Evolutionary conservation across 768 basidiomycete genomes (phyloP).

Genomic region (Termitomyces sp.): DNA sequence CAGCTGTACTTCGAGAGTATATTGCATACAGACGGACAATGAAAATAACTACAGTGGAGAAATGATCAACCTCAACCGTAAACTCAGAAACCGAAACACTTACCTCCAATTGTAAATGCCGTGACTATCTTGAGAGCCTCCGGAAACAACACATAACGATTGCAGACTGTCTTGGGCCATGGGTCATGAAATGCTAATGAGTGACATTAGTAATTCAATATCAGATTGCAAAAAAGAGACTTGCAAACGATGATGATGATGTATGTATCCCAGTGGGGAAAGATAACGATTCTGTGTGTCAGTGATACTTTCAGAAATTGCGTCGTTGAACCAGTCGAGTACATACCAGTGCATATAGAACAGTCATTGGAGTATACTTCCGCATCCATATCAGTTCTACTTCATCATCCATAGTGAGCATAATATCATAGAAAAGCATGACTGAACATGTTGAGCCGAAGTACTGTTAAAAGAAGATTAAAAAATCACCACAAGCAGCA

Average conservation of each 20-base stretch:
- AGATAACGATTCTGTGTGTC: conserved; percentile 28
- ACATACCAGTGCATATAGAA: conserved; percentile 24
- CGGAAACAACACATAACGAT: background rate
- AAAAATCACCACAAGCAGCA: background rate
- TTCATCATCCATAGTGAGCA: conserved; percentile 29
- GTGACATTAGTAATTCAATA: background rate
- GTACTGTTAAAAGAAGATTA: background rate
- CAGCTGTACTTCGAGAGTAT: conserved; percentile 16
- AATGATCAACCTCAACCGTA: background rate
- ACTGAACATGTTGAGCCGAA: conserved; percentile 12
- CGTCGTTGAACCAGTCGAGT: background rate
- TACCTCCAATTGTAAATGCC: background rate
- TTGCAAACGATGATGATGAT: conserved; percentile 29
- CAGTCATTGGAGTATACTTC: conserved; percentile 21
- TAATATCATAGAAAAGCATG: conserved; percentile 32
- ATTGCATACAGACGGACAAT: conserved; percentile 17
- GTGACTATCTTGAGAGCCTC: background rate
- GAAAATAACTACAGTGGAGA: background rate
- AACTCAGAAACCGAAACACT: background rate
- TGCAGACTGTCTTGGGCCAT: background rate
- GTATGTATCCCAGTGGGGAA: conserved; percentile 28
- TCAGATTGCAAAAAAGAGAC: background rate
- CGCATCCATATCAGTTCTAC: conserved; percentile 28
- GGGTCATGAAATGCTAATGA: background rate
- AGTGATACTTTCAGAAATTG: background rate